These are phyloP conservation scores for Boletus edulis DNA, from an alignment of 768 basidiomycete genomes.

Conservation along the genomic window DNA sequence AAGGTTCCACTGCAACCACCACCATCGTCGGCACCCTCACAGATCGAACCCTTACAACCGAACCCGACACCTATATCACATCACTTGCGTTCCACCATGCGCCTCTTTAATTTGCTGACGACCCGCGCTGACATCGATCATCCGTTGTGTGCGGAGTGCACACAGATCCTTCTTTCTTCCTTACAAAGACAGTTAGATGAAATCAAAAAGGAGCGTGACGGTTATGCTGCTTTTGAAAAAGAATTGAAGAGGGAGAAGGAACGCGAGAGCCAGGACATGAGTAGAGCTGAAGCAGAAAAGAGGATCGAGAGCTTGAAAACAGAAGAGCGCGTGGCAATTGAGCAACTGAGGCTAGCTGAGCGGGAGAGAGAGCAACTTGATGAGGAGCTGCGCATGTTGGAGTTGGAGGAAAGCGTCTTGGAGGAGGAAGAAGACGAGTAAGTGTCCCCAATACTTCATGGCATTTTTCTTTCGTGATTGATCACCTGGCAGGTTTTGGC, in stretches of 20 bases:
- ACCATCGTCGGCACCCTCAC: constrained; percentile 30
- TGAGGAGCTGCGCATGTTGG: constrained; percentile 65
- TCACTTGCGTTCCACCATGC: constrained; percentile 71
- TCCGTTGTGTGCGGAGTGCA: constrained; percentile 94
- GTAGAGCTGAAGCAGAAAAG: constrained; percentile 63
- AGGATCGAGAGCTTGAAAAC: constrained; percentile 69
- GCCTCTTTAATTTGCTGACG: constrained; percentile 74
- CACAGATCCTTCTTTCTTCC: constrained; percentile 71
- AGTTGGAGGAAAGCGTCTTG: constrained; percentile 74
- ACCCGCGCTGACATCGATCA: constrained; percentile 82
- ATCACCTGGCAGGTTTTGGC: constrained; percentile 67
- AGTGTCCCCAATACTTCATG: constrained; percentile 30
- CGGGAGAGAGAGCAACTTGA: constrained; percentile 74
- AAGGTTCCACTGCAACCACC: constrained; percentile 26
- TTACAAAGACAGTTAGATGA: constrained; percentile 85
- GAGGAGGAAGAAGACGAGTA: constrained; percentile 83
- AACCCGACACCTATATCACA: constrained; percentile 75
- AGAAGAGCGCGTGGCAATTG: constrained; percentile 67
- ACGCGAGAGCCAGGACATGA: constrained; percentile 57
- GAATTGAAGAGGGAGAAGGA: constrained; percentile 83
- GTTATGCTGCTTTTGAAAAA: constrained; percentile 90
- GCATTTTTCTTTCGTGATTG: not conserved
- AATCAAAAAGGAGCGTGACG: constrained; percentile 87
- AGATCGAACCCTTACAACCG: constrained; percentile 50
- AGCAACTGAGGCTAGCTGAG: constrained; percentile 75